Percentiles rank a stretch among this genome's conserved stretches.
These are phyloP conservation scores for Alnus rubra DNA, from an alignment of 306 rosid genomes.

Conservation along the genomic window DNA sequence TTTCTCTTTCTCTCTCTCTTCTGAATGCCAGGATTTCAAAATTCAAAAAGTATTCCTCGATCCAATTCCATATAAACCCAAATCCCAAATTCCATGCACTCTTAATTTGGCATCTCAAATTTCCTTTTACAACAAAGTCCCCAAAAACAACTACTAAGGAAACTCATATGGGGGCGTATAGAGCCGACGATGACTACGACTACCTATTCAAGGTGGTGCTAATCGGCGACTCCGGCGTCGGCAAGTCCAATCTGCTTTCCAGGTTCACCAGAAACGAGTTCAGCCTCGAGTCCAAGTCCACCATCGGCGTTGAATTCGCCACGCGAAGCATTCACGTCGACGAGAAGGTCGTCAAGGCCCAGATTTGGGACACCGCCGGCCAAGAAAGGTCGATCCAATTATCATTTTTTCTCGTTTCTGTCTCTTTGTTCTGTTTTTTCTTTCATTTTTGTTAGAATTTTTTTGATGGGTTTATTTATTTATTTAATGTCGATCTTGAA, in stretches of 20 bases:
- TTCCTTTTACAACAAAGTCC: too few species aligned
- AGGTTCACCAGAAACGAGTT: constrained; percentile 79
- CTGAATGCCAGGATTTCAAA: neutral
- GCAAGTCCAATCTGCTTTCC: constrained; percentile 77
- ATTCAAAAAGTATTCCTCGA: neutral
- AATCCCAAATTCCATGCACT: constrained; percentile 33
- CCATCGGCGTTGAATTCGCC: constrained; percentile 86
- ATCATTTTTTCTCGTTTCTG: too few species aligned
- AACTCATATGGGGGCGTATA: constrained; percentile 65
- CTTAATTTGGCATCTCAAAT: neutral
- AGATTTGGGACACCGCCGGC: constrained; percentile 94
- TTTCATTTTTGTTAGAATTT: neutral
- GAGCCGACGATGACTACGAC: constrained; percentile 80
- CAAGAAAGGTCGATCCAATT: constrained; percentile 61
- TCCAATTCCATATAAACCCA: constrained; percentile 45
- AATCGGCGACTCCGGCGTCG: constrained; percentile 90
- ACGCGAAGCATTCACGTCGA: constrained; percentile 81
- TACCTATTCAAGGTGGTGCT: constrained; percentile 79
- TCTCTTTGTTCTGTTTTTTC: too few species aligned
- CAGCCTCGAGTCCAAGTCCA: constrained; percentile 77
- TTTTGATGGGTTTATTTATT: neutral
- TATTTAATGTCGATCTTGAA: too few species aligned
- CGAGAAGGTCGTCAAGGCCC: constrained; percentile 83
- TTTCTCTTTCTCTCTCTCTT: neutral
- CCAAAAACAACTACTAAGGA: neutral